Evolutionary conservation across 805 yeast genomes (phyloP).

Genomic region (Metschnikowia amazonensis): DNA sequence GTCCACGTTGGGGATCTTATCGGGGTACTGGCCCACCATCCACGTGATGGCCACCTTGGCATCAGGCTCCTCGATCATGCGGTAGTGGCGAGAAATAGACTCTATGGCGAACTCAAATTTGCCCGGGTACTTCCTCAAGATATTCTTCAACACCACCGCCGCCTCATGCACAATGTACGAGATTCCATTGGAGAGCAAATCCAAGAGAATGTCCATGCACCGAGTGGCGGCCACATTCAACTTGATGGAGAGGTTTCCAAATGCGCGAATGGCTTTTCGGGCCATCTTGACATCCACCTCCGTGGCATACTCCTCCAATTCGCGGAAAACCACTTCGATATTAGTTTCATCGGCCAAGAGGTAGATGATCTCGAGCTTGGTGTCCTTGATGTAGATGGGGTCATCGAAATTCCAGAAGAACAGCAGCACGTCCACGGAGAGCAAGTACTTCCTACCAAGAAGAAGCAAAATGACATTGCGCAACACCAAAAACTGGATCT

Average conservation of each 20-base stretch:
- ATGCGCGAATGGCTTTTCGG: conserved; percentile 80
- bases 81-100: conserved; percentile 30
- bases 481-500: conserved; percentile 76
- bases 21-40: conserved; percentile 75
- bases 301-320: conserved; percentile 79
- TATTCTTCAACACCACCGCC: conserved; percentile 68
- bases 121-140: conserved; percentile 71
- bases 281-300: conserved; percentile 86
- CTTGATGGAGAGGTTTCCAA: conserved; percentile 85
- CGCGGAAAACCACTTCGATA: conserved; percentile 59
- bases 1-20: conserved; percentile 40
- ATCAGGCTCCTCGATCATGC: conserved; percentile 65
- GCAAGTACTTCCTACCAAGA: conserved; percentile 58
- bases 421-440: conserved; percentile 65
- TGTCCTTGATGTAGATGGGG: conserved; percentile 83
- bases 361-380: conserved; percentile 83
- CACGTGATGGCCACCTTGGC: conserved; percentile 76
- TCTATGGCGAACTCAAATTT: conserved; percentile 37
- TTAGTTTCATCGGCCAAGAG: conserved; percentile 67
- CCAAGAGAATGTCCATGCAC: conserved; percentile 61
- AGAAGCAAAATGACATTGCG: conserved; percentile 76
- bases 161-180: conserved; percentile 79
- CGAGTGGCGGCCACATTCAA: conserved; percentile 55
- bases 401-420: conserved; percentile 83
- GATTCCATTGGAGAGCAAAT: conserved; percentile 59